Evolutionary conservation across 805 yeast species (phyloP).

Genomic region (Diddensiella santjacobensis): DNA sequence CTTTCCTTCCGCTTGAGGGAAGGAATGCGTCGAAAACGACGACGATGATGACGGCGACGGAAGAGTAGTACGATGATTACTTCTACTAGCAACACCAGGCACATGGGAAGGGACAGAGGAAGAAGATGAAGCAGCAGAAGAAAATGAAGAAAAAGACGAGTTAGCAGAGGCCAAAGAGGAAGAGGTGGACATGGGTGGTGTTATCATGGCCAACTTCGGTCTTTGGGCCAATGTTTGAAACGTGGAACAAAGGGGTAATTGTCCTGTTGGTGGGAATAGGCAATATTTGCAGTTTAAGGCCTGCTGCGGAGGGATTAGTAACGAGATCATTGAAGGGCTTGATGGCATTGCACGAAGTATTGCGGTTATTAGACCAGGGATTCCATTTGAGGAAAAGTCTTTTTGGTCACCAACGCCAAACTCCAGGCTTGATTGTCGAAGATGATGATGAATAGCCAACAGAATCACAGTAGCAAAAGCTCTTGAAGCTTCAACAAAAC

Average conservation of each 20-base stretch:
- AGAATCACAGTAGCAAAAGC: slow-evolving; percentile 22
- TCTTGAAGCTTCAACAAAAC: slow-evolving; percentile 23
- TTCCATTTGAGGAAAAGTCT: slow-evolving; percentile 7
- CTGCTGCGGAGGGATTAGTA: slow-evolving; percentile 5
- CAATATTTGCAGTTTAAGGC: slow-evolving; percentile 8
- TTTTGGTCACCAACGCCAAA: slow-evolving; percentile 14
- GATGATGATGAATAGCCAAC: slow-evolving; percentile 3
- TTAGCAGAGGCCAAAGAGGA: neutral
- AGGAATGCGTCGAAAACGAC: neutral
- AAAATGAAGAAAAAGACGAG: neutral
- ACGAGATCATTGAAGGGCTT: neutral
- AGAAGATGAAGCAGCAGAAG: slow-evolving; percentile 8
- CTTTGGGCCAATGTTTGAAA: neutral
- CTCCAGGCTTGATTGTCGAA: neutral
- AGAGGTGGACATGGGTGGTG: neutral
- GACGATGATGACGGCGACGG: neutral
- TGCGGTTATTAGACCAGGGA: slow-evolving; percentile 8
- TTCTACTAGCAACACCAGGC: neutral
- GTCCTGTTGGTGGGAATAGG: slow-evolving; percentile 10
- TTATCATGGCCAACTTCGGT: neutral
- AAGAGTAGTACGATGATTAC: neutral
- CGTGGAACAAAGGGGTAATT: slow-evolving; percentile 1
- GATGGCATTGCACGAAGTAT: slow-evolving; percentile 1
- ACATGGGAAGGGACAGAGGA: slow-evolving; percentile 4
- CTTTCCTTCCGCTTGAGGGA: neutral